Conservation (phyloP, 2,329 filamentous ascomycete species). For the Neofusicoccum laricinum region DNA sequence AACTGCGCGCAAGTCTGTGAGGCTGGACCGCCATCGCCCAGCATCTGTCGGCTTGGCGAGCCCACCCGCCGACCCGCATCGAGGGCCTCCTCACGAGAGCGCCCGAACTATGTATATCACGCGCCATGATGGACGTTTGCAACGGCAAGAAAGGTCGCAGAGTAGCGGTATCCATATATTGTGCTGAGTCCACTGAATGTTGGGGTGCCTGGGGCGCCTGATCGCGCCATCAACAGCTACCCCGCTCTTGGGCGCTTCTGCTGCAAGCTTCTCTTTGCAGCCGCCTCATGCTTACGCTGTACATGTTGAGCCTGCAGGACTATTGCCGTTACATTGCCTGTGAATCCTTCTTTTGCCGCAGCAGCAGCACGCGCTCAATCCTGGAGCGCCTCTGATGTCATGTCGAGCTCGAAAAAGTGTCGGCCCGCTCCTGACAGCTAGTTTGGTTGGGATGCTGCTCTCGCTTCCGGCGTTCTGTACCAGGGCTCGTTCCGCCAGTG, state of each 20-base stretch:
- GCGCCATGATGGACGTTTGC: neutral
- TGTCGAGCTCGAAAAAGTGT: neutral
- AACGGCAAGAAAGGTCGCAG: neutral
- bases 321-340: neutral
- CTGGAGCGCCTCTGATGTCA: neutral
- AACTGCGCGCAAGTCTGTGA: neutral
- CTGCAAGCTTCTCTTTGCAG: neutral
- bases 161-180: constrained; percentile 11
- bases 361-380: neutral
- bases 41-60: neutral
- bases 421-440: neutral
- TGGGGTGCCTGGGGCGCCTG: constrained; percentile 7
- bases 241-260: neutral
- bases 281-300: neutral
- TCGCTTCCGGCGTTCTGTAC: neutral
- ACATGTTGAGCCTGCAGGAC: neutral
- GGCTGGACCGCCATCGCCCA: neutral
- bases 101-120: neutral
- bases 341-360: neutral
- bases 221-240: constrained; percentile 1
- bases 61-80: neutral
- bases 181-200: neutral
- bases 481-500: neutral
- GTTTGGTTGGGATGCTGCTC: neutral
- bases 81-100: neutral